Percentiles rank a stretch among this genome's conserved stretches.
Conservation (phyloP, 805 yeast species). For the Yarrowia sp. region DNA sequence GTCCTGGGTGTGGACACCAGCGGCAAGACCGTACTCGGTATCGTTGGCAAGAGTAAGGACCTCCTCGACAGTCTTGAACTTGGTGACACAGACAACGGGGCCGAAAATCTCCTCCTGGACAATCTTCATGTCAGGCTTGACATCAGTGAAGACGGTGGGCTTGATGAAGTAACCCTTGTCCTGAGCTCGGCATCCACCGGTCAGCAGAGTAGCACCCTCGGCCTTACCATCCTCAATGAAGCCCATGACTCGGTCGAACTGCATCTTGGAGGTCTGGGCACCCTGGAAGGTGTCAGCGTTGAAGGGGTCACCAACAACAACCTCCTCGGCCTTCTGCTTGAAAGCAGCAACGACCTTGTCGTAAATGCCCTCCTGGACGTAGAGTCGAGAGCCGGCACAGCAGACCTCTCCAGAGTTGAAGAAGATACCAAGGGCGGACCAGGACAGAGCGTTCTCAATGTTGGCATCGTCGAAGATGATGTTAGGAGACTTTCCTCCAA, state of each 20-base stretch:
- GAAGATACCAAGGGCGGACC: slow-evolving; percentile 76
- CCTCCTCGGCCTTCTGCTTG: slow-evolving; percentile 47
- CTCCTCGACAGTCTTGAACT: slow-evolving; percentile 64
- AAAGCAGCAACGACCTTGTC: slow-evolving; percentile 65
- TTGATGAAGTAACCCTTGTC: slow-evolving; percentile 62
- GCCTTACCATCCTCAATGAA: slow-evolving; percentile 72
- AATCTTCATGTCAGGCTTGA: slow-evolving; percentile 59
- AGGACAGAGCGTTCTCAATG: slow-evolving; percentile 66
- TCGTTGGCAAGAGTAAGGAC: slow-evolving; percentile 67
- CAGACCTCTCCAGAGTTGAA: slow-evolving; percentile 95
- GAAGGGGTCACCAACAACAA: slow-evolving; percentile 76
- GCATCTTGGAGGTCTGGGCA: slow-evolving; percentile 79
- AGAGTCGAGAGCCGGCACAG: slow-evolving; percentile 88
- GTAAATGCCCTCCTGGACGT: slow-evolving; percentile 78
- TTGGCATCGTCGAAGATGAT: slow-evolving; percentile 84
- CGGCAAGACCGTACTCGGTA: slow-evolving; percentile 75
- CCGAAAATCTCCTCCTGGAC: slow-evolving; percentile 84
- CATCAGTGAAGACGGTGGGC: slow-evolving; percentile 76
- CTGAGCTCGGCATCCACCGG: slow-evolving; percentile 66
- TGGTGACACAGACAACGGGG: slow-evolving; percentile 70
- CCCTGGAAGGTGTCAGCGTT: slow-evolving; percentile 74
- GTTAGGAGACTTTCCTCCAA: slow-evolving; percentile 95
- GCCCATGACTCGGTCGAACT: slow-evolving; percentile 67
- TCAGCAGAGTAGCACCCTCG: slow-evolving; percentile 76
- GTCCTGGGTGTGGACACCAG: slow-evolving; percentile 72